Conservation (phyloP, 1,139 yeast genomes). For the Suhomyces yuchorum region DNA sequence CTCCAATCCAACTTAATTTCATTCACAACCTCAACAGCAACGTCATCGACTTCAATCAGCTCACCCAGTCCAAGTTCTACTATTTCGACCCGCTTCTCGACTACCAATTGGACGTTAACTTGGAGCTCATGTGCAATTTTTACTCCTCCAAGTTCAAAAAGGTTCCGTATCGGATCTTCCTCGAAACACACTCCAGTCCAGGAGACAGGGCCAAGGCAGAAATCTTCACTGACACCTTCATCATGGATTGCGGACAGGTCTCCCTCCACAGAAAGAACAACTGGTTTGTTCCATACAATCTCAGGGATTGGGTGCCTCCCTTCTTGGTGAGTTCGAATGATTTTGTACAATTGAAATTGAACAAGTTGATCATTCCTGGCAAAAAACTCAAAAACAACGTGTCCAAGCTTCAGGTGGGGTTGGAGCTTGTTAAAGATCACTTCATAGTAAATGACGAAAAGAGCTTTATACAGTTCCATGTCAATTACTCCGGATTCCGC, state of each 20-base stretch:
- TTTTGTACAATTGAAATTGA: conserved; percentile 15
- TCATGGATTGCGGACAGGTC: conserved; percentile 35
- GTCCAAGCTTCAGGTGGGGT: conserved; percentile 6
- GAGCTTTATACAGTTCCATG: conserved; percentile 15
- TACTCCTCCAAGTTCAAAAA: conserved; percentile 12
- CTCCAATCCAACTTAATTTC: conserved; percentile 30
- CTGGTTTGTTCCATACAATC: conserved; percentile 36
- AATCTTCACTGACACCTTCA: conserved; percentile 14
- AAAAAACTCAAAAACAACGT: conserved; percentile 8
- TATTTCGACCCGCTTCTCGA: conserved; percentile 17
- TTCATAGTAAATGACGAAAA: conserved; percentile 14
- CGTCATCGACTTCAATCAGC: conserved; percentile 5
- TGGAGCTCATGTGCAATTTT: conserved; percentile 35
- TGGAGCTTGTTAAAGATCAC: neutral
- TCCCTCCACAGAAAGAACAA: conserved; percentile 33
- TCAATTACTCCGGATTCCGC: conserved; percentile 47
- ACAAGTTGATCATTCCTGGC: conserved; percentile 15
- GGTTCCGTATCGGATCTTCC: conserved; percentile 12
- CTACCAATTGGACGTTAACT: conserved; percentile 25
- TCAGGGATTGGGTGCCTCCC: conserved; percentile 44
- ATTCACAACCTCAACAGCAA: conserved; percentile 6
- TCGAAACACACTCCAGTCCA: conserved; percentile 3
- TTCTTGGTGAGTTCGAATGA: conserved; percentile 28
- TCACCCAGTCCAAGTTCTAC: conserved; percentile 5
- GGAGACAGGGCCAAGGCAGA: neutral